A percentile compares a stretch with the other conserved stretches of the same genome.
These are phyloP conservation scores for Asterochloris erici DNA, from an alignment of 139 green algal species.

Conservation along the genomic window DNA sequence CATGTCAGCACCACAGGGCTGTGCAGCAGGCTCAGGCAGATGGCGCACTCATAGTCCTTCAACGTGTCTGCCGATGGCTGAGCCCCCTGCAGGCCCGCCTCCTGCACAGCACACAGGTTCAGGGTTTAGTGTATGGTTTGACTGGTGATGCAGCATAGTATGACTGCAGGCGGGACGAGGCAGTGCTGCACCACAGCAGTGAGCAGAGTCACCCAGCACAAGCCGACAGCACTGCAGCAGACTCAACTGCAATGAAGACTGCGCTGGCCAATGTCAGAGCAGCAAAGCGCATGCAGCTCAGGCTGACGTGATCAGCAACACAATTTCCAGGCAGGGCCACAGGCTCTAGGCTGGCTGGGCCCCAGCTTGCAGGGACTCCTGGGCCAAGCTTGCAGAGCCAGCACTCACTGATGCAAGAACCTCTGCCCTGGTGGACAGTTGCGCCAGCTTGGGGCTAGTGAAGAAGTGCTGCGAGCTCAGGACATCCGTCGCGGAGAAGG, in stretches of 20 bases:
- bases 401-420: conserved; percentile 34
- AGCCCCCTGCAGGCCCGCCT: not conserved
- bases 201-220: too few relatives aligned
- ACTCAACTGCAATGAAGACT: too few relatives aligned
- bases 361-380: too few relatives aligned
- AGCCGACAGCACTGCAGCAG: too few relatives aligned
- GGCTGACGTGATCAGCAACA: not conserved
- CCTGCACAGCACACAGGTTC: not conserved
- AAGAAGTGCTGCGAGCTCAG: conserved; percentile 76
- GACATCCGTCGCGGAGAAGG: conserved; percentile 50
- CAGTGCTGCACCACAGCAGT: too few relatives aligned
- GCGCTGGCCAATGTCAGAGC: not conserved
- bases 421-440: conserved; percentile 61
- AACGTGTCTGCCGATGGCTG: conserved; percentile 17
- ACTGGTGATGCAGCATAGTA: too few relatives aligned
- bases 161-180: too few relatives aligned
- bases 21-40: conserved; percentile 74
- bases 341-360: too few relatives aligned
- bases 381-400: too few relatives aligned
- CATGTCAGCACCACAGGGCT: conserved; percentile 83
- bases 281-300: not conserved
- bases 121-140: too few relatives aligned
- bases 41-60: conserved; percentile 71
- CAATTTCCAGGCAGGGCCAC: not conserved
- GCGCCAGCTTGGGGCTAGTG: conserved; percentile 64